phyloP scores from a whole-genome alignment of 2,329 filamentous ascomycete genomes.

The Leptographium flavum region DNA sequence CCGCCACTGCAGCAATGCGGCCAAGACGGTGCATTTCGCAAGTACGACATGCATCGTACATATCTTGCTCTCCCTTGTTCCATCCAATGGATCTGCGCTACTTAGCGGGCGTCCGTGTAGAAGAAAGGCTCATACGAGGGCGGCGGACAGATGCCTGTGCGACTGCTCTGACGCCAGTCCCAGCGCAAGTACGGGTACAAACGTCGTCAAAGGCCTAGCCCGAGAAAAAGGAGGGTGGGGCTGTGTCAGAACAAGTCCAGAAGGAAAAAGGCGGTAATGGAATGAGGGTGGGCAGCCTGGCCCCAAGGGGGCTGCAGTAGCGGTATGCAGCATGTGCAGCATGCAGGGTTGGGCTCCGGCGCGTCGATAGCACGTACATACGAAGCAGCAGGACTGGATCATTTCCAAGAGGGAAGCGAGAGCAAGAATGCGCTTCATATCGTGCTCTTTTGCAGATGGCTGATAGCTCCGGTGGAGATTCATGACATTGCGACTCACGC shows the following conservation, averaged over 20 bases:
- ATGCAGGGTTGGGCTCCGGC: background rate
- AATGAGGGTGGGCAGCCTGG: background rate
- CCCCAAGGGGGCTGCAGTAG: background rate
- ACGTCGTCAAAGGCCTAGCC: background rate
- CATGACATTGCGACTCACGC: background rate
- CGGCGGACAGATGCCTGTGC: too few species aligned
- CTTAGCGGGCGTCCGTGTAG: background rate
- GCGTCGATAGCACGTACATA: too few species aligned
- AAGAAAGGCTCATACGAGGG: background rate
- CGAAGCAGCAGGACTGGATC: too few species aligned
- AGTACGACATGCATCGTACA: background rate
- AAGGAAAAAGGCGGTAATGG: conserved; percentile 2
- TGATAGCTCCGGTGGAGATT: background rate
- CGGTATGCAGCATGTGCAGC: background rate
- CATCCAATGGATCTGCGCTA: background rate
- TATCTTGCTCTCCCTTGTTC: background rate
- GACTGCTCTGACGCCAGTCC: background rate
- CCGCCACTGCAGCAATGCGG: background rate
- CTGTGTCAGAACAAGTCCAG: background rate
- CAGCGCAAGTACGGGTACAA: background rate
- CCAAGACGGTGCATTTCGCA: background rate
- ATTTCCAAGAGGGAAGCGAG: too few species aligned
- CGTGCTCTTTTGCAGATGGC: too few species aligned
- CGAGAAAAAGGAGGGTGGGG: conserved; percentile 1
- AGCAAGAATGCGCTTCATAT: too few species aligned